phyloP scores from a whole-genome alignment of 208 protist species.

The Trypanosoma cruzi region DNA sequence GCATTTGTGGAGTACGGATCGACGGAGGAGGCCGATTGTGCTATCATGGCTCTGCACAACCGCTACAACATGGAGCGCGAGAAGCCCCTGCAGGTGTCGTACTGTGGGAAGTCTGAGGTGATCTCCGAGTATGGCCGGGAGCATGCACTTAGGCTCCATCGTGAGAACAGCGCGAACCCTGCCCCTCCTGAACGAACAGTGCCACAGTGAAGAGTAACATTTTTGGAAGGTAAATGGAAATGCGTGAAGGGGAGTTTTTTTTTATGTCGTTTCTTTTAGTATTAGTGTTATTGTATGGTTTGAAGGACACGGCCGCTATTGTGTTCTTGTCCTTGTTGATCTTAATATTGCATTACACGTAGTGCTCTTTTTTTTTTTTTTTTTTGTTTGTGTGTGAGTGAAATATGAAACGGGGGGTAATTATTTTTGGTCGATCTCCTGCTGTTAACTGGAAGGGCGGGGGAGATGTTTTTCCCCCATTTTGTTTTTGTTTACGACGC shows the following conservation, averaged over 20 bases:
- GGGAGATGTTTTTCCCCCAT: no score
- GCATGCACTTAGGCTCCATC: conserved; percentile 57
- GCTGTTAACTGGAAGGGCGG: no score
- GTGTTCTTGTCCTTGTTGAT: no score
- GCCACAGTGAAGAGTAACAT: background rate
- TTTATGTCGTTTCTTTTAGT: background rate
- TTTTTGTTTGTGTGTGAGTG: no score
- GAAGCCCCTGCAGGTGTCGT: conserved; percentile 78
- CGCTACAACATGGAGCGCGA: conserved; percentile 78
- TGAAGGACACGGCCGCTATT: no score
- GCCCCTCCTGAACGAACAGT: conserved; percentile 32
- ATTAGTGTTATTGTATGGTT: no score
- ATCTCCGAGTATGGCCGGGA: conserved; percentile 67
- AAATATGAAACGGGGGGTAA: no score
- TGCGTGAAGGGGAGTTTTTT: background rate
- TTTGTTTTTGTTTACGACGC: no score
- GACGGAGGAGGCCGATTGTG: conserved; percentile 74
- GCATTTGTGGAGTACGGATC: conserved; percentile 75
- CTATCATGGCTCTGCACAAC: conserved; percentile 67
- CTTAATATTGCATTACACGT: no score
- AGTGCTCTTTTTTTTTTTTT: no score
- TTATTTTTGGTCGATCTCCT: no score
- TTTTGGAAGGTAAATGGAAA: background rate
- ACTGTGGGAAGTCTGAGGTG: conserved; percentile 61
- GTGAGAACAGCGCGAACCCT: conserved; percentile 66